Evolutionary conservation across 257 asterid genomes (phyloP).

Genomic region (Henckelia pumila): DNA sequence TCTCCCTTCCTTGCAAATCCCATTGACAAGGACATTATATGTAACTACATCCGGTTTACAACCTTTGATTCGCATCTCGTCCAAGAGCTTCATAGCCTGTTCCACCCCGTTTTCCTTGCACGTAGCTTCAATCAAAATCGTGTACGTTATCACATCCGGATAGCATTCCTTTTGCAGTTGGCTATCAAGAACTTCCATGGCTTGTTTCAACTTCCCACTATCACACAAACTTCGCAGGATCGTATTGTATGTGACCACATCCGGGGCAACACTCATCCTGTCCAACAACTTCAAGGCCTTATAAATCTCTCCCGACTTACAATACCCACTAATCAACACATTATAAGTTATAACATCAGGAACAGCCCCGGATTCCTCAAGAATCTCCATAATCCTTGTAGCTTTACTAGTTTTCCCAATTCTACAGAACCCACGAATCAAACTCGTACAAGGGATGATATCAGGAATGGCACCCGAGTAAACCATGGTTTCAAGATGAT

Average conservation of each 20-base stretch:
- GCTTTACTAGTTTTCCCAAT: slow-evolving; percentile 63
- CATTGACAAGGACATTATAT: slow-evolving; percentile 73
- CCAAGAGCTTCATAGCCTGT: background rate
- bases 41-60: slow-evolving; percentile 45
- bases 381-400: slow-evolving; percentile 63
- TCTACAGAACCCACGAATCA: slow-evolving; percentile 79
- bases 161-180: slow-evolving; percentile 63
- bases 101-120: background rate
- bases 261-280: slow-evolving; percentile 75
- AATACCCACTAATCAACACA: slow-evolving; percentile 76
- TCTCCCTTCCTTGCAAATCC: slow-evolving; percentile 82
- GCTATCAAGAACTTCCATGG: slow-evolving; percentile 72
- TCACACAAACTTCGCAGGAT: slow-evolving; percentile 68
- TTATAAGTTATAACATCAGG: slow-evolving; percentile 92
- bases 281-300: slow-evolving; percentile 62
- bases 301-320: slow-evolving; percentile 69
- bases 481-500: slow-evolving; percentile 69
- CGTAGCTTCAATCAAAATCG: slow-evolving; percentile 55
- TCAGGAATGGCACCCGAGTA: slow-evolving; percentile 71
- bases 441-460: slow-evolving; percentile 63
- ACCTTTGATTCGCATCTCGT: background rate
- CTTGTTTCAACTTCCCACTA: slow-evolving; percentile 66
- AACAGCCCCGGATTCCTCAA: slow-evolving; percentile 79
- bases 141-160: slow-evolving; percentile 79
- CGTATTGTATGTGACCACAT: slow-evolving; percentile 81